phyloP scores from a whole-genome alignment of 2,329 filamentous ascomycete species.

The Aspergillus awamori region DNA sequence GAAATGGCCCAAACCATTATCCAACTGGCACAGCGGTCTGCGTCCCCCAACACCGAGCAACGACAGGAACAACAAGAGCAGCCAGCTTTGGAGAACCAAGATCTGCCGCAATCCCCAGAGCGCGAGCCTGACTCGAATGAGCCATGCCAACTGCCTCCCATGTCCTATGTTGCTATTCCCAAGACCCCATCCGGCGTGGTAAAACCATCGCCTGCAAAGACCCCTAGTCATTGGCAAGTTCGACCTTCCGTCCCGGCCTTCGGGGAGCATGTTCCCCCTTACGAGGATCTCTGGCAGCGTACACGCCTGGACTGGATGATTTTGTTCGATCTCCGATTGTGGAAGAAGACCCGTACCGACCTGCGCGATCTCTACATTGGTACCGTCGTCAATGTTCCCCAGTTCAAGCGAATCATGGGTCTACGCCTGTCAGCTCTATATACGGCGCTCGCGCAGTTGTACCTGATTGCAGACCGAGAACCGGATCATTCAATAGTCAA shows the following conservation, averaged over 20 bases:
- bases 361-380: slow-evolving; percentile 93
- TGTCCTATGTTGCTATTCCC: slow-evolving; percentile 66
- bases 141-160: slow-evolving; percentile 21
- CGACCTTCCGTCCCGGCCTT: slow-evolving; percentile 71
- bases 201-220: slow-evolving; percentile 49
- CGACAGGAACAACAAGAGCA: slow-evolving; percentile 18
- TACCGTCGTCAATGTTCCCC: slow-evolving; percentile 90
- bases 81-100: slow-evolving; percentile 2
- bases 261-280: slow-evolving; percentile 64
- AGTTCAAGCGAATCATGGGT: slow-evolving; percentile 93
- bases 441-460: slow-evolving; percentile 88
- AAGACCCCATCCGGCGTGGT: slow-evolving; percentile 68
- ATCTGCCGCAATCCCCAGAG: slow-evolving; percentile 16
- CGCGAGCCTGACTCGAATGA: slow-evolving; percentile 19
- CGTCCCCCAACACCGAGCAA: background rate
- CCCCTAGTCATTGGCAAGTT: slow-evolving; percentile 80
- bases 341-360: slow-evolving; percentile 92
- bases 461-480: slow-evolving; percentile 92
- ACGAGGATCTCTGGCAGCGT: slow-evolving; percentile 86
- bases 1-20: slow-evolving; percentile 78
- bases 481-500: slow-evolving; percentile 99
- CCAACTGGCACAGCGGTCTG: slow-evolving; percentile 63
- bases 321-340: slow-evolving; percentile 89
- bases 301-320: slow-evolving; percentile 93
- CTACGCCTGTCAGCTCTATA: slow-evolving; percentile 94